A percentile compares a stretch with the other conserved stretches of the same genome.
phyloP scores from a whole-genome alignment of 2,329 filamentous ascomycete species.

The Fusarium udum region DNA sequence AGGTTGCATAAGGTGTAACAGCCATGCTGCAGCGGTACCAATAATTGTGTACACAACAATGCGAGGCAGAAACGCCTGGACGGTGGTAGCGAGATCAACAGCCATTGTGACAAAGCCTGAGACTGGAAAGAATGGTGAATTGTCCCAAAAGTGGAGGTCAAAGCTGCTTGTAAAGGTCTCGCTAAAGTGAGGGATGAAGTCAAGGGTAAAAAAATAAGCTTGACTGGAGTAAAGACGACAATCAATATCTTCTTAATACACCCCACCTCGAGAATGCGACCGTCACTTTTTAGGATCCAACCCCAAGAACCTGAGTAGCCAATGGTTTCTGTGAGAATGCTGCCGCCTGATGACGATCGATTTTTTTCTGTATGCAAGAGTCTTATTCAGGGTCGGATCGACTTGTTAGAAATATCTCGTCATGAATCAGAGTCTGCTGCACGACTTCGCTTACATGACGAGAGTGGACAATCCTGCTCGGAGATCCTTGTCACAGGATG shows the following conservation, averaged over 20 bases:
- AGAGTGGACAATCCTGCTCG: background rate
- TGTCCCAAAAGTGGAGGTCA: background rate
- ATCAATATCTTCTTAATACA: background rate
- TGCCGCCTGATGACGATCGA: slow-evolving; percentile 4
- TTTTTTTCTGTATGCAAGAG: background rate
- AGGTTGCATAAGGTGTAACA: slow-evolving; percentile 16
- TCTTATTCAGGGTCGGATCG: background rate
- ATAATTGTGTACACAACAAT: slow-evolving; percentile 7
- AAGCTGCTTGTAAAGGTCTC: background rate
- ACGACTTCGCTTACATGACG: background rate
- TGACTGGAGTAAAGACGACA: background rate
- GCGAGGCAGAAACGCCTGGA: slow-evolving; percentile 4
- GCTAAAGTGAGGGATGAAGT: background rate
- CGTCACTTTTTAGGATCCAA: background rate
- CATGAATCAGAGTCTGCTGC: background rate
- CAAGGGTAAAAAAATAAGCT: background rate
- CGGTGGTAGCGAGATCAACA: background rate
- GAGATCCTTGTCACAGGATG: background rate
- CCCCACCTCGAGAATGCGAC: background rate
- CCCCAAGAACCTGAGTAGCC: background rate
- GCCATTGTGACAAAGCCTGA: background rate
- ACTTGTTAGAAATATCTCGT: background rate
- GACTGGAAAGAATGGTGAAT: background rate
- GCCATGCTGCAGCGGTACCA: slow-evolving; percentile 13
- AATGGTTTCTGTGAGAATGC: background rate